Evolutionary conservation across 2,329 filamentous ascomycete genomes (phyloP).

Genomic region (Sporothrix sp.): DNA sequence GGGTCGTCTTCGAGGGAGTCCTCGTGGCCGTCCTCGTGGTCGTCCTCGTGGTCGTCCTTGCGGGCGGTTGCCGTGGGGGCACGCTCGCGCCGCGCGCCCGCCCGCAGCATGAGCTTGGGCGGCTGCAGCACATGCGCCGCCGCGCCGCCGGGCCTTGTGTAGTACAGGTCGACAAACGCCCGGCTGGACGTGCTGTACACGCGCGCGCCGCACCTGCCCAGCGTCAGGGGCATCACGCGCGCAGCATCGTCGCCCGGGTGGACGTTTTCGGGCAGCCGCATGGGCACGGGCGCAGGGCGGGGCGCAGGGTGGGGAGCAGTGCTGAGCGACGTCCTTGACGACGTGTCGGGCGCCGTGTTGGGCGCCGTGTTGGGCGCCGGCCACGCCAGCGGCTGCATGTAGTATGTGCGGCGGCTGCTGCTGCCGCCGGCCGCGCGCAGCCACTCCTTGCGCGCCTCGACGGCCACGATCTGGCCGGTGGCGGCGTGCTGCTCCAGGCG

Average conservation of each 20-base stretch:
- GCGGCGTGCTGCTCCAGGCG: constrained; percentile 50
- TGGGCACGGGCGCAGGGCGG: background rate
- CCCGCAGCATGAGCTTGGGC: constrained; percentile 39
- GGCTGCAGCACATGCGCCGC: constrained; percentile 23
- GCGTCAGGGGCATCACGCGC: constrained; percentile 34
- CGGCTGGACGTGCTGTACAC: constrained; percentile 44
- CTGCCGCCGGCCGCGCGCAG: constrained; percentile 32
- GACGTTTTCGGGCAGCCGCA: constrained; percentile 30
- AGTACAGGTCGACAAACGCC: constrained; percentile 51
- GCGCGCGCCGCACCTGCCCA: constrained; percentile 44
- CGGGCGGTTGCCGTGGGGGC: constrained; percentile 2
- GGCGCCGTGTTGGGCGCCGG: background rate
- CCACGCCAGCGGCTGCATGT: constrained; percentile 44
- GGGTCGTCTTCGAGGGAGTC: constrained; percentile 12
- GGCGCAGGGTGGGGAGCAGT: background rate
- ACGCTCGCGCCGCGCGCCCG: constrained; percentile 32
- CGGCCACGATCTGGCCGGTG: constrained; percentile 47
- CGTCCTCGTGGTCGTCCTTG: background rate
- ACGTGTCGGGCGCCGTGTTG: background rate
- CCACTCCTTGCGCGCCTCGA: constrained; percentile 65
- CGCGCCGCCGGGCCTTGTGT: constrained; percentile 30
- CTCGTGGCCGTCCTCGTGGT: background rate
- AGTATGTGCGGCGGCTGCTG: constrained; percentile 55
- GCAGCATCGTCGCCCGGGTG: constrained; percentile 40
- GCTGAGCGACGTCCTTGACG: too few relatives aligned